Conservation (phyloP, 2,329 filamentous ascomycete genomes). For the Pseudovirgaria hyperparasitica region DNA sequence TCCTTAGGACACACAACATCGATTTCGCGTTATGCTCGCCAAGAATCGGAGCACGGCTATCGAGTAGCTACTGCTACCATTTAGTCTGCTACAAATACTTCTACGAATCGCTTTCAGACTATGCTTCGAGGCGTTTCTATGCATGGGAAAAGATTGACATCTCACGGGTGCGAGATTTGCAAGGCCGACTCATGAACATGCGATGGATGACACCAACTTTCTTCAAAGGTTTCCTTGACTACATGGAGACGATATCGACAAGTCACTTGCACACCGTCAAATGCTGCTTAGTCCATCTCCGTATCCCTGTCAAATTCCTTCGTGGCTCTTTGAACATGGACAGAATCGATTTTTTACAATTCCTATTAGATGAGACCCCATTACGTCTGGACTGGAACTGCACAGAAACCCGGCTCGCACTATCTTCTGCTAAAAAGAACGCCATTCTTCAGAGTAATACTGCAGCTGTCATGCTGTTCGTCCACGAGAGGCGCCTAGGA, state of each 20-base stretch:
- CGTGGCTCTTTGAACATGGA: conserved; percentile 14
- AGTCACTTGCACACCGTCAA: conserved; percentile 14
- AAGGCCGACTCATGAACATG: too few relatives aligned
- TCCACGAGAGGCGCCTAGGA: conserved; percentile 19
- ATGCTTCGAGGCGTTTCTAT: conserved; percentile 12
- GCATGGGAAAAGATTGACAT: too few relatives aligned
- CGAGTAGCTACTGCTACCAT: conserved; percentile 13
- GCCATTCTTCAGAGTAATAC: conserved; percentile 16
- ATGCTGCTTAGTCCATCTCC: too few relatives aligned
- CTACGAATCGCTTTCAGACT: conserved; percentile 6
- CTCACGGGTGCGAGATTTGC: too few relatives aligned
- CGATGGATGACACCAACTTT: conserved; percentile 20
- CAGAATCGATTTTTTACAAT: conserved; percentile 18
- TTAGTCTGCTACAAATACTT: conserved; percentile 14
- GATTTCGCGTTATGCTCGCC: conserved; percentile 31
- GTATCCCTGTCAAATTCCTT: conserved; percentile 17
- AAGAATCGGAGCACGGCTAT: conserved; percentile 21
- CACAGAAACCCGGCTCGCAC: conserved; percentile 5
- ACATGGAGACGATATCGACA: conserved; percentile 15
- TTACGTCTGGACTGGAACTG: conserved; percentile 20
- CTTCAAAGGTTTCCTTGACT: conserved; percentile 17
- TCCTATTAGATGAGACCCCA: conserved; percentile 17
- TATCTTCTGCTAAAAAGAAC: conserved; percentile 10
- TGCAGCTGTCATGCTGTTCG: conserved; percentile 21
- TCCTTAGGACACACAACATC: conserved; percentile 34